Percentiles rank a stretch among this genome's conserved stretches.
These are phyloP conservation scores for Dioscorea zingiberensis DNA, from an alignment of 106 monocot genomes.

Conservation along the genomic window DNA sequence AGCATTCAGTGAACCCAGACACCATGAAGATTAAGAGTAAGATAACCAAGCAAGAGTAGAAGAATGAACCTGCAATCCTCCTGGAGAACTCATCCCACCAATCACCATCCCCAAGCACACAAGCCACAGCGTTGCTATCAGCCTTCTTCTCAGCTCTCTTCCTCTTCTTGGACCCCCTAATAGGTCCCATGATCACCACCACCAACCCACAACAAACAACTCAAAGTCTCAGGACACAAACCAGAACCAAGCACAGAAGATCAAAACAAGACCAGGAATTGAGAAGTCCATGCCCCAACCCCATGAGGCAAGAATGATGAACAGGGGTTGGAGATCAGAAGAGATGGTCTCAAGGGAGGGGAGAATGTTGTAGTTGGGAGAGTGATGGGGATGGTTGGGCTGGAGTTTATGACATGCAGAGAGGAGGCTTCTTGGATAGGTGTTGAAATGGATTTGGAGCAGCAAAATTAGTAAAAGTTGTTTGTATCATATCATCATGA, in stretches of 20 bases:
- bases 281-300: not conserved
- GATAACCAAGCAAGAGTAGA: not conserved
- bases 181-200: slow-evolving; percentile 15
- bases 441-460: not conserved
- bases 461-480: not conserved
- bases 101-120: not conserved
- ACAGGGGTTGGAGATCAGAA: not conserved
- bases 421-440: not conserved
- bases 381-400: slow-evolving; percentile 2
- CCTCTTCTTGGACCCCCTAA: slow-evolving; percentile 6
- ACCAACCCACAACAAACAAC: not conserved
- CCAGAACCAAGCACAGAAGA: not conserved
- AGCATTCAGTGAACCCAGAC: not conserved
- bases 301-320: not conserved
- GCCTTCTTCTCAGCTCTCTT: not conserved
- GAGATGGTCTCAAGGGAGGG: not conserved
- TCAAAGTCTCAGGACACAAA: not conserved
- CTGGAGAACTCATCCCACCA: slow-evolving; percentile 16
- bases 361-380: not conserved
- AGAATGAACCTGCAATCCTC: slow-evolving; percentile 9
- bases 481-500: not conserved
- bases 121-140: not conserved
- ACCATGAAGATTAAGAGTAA: not conserved
- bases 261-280: not conserved
- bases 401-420: slow-evolving; percentile 3